Evolutionary conservation across 345 rosid genomes (phyloP), one percentile per base, ranked within the genome.

Genomic region (Gossypium arboreum): DNA sequence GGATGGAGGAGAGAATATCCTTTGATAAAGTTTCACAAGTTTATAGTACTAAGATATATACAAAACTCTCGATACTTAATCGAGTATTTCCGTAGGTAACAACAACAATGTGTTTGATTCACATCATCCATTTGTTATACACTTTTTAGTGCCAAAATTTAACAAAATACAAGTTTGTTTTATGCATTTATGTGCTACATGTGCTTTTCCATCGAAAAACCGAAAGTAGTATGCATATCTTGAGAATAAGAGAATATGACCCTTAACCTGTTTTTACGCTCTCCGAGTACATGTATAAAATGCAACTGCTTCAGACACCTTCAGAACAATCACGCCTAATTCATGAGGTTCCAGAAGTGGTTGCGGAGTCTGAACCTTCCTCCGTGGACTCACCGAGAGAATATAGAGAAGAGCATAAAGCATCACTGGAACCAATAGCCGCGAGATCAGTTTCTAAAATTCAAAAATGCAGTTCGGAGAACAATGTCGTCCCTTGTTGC

Each of bases 1-100:
- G 93, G 93, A 71, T 83, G 90, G 87, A 84, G 89, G 74, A 87
- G 81, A 87, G 87, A 89, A 89, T 87, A 89, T 89, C 93, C 93
- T 87, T 68, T 34, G 27, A 17, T 54, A 29, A 43, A 48, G 61
- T 57, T 34, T 39, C 13, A 10, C 57, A 41, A 24, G 3, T 41
- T 51, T 60, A 27, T 52, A 16, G 24, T 51, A 50, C 50, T 24
- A 34, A 34, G 48, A 39, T 39, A 51, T 9, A 4, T 34, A 7
- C 10, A 29, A 27, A 70, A 18, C 25, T 29, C 7, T 70, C 44
- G 54, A 27, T 52, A 50, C 52, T 70, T 70, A 52, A 27, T 16
- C 6, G 0, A 52, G 3, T 27, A 51, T 51, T 51, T 69, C 6
- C 12, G 52, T 20, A 66, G 52, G 55, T 43, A 45, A 67, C 50